Evolutionary conservation across 306 rosid species (phyloP), one percentile per base, ranked within the genome.

Genomic region (Castanospermum australe): DNA sequence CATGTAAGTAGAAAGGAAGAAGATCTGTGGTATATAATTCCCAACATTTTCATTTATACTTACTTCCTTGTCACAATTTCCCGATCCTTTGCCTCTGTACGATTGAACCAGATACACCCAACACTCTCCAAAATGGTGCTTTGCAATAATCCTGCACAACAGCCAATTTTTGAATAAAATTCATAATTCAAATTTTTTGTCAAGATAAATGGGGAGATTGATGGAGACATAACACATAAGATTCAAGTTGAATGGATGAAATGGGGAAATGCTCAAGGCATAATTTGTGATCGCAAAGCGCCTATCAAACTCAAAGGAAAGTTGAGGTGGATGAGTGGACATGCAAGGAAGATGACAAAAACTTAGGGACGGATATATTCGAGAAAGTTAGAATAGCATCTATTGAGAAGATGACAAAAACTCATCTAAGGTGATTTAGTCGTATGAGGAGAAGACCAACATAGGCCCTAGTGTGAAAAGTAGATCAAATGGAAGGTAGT

Each of bases 41-140:
- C 52, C 4, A 7, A 44, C 65, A 76, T 57, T 82, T 65, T 75
- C 25, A 60, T 41, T 84, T 25, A 11, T 21, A 84, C 95, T 79
- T 87, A 92, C 96, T 92, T 92, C 90, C 65, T 92, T 54, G 94
- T 79, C 35, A 92, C 96, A 83, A 88, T 76, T 86, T 89, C 97
- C 28, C 96, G 91, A 85, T 92, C 97, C 88, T 89, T 89, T 59
- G 91, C 72, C 83, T 92, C 96, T 10, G 92, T 30, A 25, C 96
- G 96, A 67, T 92, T 89, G 86, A 92, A 90, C 97, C 89, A 86
- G 78, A 92, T 92, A 73, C 96, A 90, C 52, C 97, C 97, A n/a
- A 90, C 87, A 42, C 96, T 90, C 88, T 92, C 97, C 88, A 92
- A 85, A 82, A 89, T 90, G 71, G 96, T 90, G 84, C 90, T 92